A percentile compares a stretch with the other conserved stretches of the same genome.
Conservation (phyloP, 164 flowering plant species). For the Vitis amurensis region DNA sequence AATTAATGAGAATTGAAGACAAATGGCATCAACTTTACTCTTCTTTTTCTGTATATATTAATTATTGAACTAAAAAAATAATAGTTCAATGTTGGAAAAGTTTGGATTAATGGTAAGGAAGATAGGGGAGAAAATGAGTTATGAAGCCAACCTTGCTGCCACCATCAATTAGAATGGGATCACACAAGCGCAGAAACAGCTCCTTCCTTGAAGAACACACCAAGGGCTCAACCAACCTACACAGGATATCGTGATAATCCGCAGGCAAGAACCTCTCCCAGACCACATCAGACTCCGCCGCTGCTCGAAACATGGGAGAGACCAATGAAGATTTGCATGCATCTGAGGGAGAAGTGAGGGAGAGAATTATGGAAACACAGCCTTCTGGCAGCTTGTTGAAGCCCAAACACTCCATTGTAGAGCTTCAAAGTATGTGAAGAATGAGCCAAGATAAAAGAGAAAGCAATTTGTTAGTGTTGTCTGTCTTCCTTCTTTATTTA, state of each 20-base stretch:
- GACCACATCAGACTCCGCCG: conserved; percentile 32
- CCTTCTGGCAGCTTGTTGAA: conserved; percentile 32
- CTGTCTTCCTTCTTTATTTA: too few species aligned
- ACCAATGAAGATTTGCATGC: conserved; percentile 31
- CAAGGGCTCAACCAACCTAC: conserved; percentile 4
- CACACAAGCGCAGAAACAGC: conserved; percentile 31
- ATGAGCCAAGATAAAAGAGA: too few species aligned
- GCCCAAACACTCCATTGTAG: conserved; percentile 5
- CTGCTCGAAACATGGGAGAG: conserved; percentile 29
- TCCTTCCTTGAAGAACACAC: conserved; percentile 34
- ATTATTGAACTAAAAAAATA: too few species aligned
- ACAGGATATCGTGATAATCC: conserved; percentile 27
- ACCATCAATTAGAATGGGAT: conserved; percentile 30
- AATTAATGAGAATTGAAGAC: too few species aligned
- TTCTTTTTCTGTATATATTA: not conserved
- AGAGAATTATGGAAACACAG: conserved; percentile 28
- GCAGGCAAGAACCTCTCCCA: conserved; percentile 49
- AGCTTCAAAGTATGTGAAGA: conserved; percentile 1
- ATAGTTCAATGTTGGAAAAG: too few species aligned
- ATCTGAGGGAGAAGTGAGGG: conserved; percentile 41
- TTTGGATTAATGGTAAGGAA: too few species aligned
- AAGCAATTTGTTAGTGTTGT: too few species aligned
- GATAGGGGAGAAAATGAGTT: too few species aligned
- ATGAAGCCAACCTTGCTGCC: conserved; percentile 30
- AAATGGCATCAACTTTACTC: too few species aligned